Evolutionary conservation across 257 asterid genomes (phyloP).

Genomic region (Rhazya stricta): DNA sequence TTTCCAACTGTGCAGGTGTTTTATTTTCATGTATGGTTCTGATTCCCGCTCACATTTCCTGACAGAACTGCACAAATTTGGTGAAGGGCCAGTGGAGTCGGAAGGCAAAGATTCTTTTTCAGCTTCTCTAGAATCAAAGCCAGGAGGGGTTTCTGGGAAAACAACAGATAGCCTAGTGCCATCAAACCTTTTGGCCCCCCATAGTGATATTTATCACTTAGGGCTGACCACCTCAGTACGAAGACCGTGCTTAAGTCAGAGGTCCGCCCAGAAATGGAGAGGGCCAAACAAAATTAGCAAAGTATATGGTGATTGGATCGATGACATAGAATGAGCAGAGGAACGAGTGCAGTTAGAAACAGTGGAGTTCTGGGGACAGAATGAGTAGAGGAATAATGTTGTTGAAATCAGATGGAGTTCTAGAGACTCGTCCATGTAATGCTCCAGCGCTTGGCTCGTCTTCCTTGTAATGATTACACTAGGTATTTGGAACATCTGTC

Average conservation of each 20-base stretch:
- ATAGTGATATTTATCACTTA: constrained; percentile 15
- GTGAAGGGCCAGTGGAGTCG: constrained; percentile 37
- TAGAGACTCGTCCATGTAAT: no score
- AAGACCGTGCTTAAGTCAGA: constrained; percentile 10
- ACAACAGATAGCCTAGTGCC: constrained; percentile 14
- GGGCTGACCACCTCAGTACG: background rate
- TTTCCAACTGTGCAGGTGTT: background rate
- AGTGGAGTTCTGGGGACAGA: no score
- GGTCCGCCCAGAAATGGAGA: constrained; percentile 35
- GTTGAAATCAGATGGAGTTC: no score
- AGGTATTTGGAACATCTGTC: no score
- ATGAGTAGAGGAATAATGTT: no score
- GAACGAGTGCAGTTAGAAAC: no score
- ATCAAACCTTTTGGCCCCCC: no score
- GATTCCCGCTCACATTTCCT: background rate
- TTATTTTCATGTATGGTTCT: no score
- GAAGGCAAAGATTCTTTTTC: constrained; percentile 40
- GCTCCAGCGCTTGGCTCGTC: no score
- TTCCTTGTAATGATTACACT: no score
- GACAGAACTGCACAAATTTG: constrained; percentile 34
- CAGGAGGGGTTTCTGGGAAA: no score
- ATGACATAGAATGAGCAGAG: constrained; percentile 23
- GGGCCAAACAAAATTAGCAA: constrained; percentile 71
- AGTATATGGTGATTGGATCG: constrained; percentile 65
- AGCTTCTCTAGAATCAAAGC: constrained; percentile 26